Evolutionary conservation across 208 protist species (phyloP).

Genomic region (Trypanosoma melophagium): DNA sequence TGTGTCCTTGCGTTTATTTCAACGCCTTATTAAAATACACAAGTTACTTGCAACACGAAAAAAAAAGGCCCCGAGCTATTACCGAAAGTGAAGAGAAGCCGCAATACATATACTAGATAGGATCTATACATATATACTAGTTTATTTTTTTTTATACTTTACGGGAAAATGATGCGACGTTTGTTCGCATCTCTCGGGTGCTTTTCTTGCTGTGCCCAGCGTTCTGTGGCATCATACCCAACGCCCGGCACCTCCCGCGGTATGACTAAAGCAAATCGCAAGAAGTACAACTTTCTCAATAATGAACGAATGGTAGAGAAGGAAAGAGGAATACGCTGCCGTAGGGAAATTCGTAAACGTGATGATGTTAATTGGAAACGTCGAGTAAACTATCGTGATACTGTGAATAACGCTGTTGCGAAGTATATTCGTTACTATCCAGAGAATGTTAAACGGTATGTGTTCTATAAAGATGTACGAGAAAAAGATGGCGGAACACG

Average conservation of each 20-base stretch:
- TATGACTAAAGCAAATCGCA: slow-evolving; percentile 18
- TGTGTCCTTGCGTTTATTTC: slow-evolving; percentile 26
- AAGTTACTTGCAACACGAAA: neutral
- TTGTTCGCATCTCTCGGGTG: no score
- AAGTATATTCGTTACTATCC: slow-evolving; percentile 70
- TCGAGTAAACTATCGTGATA: slow-evolving; percentile 41
- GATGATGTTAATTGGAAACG: slow-evolving; percentile 47
- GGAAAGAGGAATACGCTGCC: slow-evolving; percentile 17
- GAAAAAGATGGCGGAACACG: neutral
- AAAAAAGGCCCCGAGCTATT: no score
- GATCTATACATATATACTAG: neutral
- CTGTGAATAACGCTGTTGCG: slow-evolving; percentile 47
- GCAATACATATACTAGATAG: neutral
- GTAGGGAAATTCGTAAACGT: slow-evolving; percentile 30
- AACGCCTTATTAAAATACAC: slow-evolving; percentile 7
- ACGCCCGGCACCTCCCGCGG: slow-evolving; percentile 23
- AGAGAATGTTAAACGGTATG: slow-evolving; percentile 44
- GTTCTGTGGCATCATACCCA: slow-evolving; percentile 48
- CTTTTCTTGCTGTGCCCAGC: neutral
- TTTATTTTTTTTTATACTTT: no score
- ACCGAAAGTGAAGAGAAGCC: no score
- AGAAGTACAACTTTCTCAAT: slow-evolving; percentile 86
- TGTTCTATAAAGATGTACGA: slow-evolving; percentile 58
- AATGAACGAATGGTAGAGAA: slow-evolving; percentile 42
- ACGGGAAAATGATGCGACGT: neutral